Evolutionary conservation across 352 stramenopile species (phyloP), one percentile per base, ranked within the genome.

Genomic region (Pythium monospermum): DNA sequence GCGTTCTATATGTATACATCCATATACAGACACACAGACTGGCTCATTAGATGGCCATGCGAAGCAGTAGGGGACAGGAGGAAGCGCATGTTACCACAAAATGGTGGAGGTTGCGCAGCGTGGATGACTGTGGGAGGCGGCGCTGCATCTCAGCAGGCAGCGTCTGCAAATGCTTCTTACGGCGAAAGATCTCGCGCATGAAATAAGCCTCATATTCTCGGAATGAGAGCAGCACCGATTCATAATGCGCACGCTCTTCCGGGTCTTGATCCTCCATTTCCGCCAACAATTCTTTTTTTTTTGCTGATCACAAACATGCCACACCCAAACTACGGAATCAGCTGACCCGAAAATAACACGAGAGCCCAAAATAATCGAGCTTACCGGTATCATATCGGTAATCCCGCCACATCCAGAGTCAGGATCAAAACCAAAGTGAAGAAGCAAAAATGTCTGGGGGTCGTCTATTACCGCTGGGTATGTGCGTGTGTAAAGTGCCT

Each of bases 141-240:
- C 75, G 70, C 59, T 88, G 76, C 73, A 89, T 84, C 32, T 94
- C 78, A 15, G 73, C 61, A 25, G 76, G 68, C 30, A 94, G 73
- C 10, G 65, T 61, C 66, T 91, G 82, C 53, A 94, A 48, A 51
- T 90, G 76, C 59, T 88, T 82, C 66, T 91, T 94, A 26, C 82
- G 76, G 3, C 83, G 77, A 49, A 84, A 90, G 47, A 87, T 82
- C 62, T 94, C 83, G 33, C 78, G 83, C 76, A 90, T 82, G 62
- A 88, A 78, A 54, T 73, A 89, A 10, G 68, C 59, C 52, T 94
- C 77, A 57, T 94, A 94, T 65, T 94, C 83, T 43, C 80, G 82
- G 56, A 94, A 89, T 12, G 83, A 94, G 40, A 94, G 59, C 43
- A 94, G 65, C 61, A 94, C 83, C 22, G 82, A 87, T 55, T 71